These are phyloP conservation scores for Exobasidium rhododendri DNA, from an alignment of 1,284 basidiomycete species.

Conservation along the genomic window DNA sequence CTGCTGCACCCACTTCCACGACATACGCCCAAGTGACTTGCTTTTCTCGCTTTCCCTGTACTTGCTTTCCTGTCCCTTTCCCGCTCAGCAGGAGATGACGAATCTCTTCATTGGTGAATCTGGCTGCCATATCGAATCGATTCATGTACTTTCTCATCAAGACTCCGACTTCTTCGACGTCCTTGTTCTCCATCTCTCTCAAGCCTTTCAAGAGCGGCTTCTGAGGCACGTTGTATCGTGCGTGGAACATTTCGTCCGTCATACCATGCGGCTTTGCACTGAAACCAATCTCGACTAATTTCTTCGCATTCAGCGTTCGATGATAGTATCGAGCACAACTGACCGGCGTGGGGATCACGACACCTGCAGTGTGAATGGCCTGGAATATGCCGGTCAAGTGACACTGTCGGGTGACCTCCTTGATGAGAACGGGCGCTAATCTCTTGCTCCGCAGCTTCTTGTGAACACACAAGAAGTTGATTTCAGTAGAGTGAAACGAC, in stretches of 20 bases:
- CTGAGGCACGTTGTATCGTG: conserved; percentile 34
- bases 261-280: conserved; percentile 60
- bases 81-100: conserved; percentile 86
- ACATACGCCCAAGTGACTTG: conserved; percentile 98
- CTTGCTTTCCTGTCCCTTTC: conserved; percentile 61
- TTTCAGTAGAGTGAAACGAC: conserved; percentile 63
- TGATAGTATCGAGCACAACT: conserved; percentile 72
- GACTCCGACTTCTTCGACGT: conserved; percentile 70
- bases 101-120: conserved; percentile 76
- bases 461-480: conserved; percentile 97
- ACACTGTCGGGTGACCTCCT: conserved; percentile 92
- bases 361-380: conserved; percentile 82
- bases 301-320: conserved; percentile 83
- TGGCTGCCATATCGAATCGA: conserved; percentile 78
- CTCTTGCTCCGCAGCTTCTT: conserved; percentile 96
- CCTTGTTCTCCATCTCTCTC: conserved; percentile 80
- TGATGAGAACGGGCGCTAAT: conserved; percentile 92
- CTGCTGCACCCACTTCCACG: conserved; percentile 77
- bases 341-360: conserved; percentile 49
- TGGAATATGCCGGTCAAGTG: conserved; percentile 89
- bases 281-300: conserved; percentile 88
- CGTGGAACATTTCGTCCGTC: conserved; percentile 35
- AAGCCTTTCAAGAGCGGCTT: conserved; percentile 60
- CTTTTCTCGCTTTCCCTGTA: conserved; percentile 58
- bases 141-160: conserved; percentile 79